phyloP scores from a whole-genome alignment of 768 basidiomycete species.

The Agaricus subrufescens region DNA sequence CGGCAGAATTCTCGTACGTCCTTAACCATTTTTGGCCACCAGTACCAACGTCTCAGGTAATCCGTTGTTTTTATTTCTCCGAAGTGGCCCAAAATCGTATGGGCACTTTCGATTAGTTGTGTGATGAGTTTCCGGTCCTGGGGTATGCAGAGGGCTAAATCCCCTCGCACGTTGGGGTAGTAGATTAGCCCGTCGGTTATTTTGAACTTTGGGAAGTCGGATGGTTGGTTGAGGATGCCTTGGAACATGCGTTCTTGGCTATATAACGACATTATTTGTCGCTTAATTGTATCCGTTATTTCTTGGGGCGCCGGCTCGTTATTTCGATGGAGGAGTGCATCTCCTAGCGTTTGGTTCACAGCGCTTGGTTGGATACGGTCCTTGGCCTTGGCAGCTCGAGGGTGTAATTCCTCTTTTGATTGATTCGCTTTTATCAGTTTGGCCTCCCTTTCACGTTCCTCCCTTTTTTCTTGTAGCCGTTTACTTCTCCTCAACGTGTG shows the following conservation, averaged over 20 bases:
- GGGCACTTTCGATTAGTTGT: slow-evolving; percentile 17
- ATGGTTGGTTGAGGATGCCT: background rate
- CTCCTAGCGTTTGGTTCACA: too few species aligned
- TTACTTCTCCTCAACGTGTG: slow-evolving; percentile 1
- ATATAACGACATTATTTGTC: too few species aligned
- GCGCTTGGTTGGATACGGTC: too few species aligned
- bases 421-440: too few species aligned
- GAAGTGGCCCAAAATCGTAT: slow-evolving; percentile 27
- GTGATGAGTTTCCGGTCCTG: slow-evolving; percentile 7
- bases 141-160: slow-evolving; percentile 18
- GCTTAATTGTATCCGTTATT: too few species aligned
- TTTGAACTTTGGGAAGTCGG: background rate
- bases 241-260: too few species aligned
- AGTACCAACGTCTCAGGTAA: slow-evolving; percentile 28
- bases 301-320: too few species aligned
- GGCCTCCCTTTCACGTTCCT: too few species aligned
- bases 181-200: slow-evolving; percentile 8
- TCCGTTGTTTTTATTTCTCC: slow-evolving; percentile 20
- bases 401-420: too few species aligned
- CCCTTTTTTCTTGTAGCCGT: background rate
- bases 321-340: too few species aligned
- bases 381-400: too few species aligned
- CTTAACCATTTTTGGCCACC: slow-evolving; percentile 24
- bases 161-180: slow-evolving; percentile 1
- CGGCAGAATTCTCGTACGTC: slow-evolving; percentile 19